Base-by-base conservation (phyloP, 257 asterid genomes). In the Primulina huaijiensis region DNA sequence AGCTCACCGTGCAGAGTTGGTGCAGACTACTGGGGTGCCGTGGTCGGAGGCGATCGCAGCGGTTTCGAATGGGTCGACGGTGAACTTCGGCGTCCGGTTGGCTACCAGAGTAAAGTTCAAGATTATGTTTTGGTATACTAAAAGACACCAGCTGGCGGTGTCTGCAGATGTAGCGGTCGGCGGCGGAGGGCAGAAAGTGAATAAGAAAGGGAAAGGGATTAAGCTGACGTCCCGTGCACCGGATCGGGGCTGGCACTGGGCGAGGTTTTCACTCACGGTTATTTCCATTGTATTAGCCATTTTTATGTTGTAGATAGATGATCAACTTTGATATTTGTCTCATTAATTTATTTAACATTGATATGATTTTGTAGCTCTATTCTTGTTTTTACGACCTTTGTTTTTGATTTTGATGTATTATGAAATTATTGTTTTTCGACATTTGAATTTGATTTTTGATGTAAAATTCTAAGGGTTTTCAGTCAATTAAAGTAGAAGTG, bases 41-140 rank as follows among this genome's bases (percentile, higher is more conserved):
- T 92, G 93, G 97, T 69, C 34, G 77, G 86, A 34, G 73, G 95
- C 84, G 65, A 20, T 33, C 3, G 58, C 25, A 35, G 78, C 68
- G 34, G 87, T 78, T 9, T 72, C 74, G 14, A 80, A 73, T 40
- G 84, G 77, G 62, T 79, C 87, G 9, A 69, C 58, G 62, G 84
- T 76, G 77, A 75, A 57, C 17, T 88, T 92, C 64, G 72, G 83
- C 56, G 90, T 92, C 75, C 77, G 53, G 20, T 70, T 90, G 82
- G 74, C 79, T 17, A 87, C 96, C 5, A 78, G 80, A 72, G 86
- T 92, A 20, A 88, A 71, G 77, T 88, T 73, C 62, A 92, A 80
- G 92, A 87, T 85, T 35, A 29, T 88, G 71, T 29, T 76, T 16
- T 88, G 85, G 84, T 67, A 64, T 72, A 83, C 90, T 6, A 88